phyloP scores from a whole-genome alignment of 75 land plant genomes.

The Selaginella tamariscina region DNA sequence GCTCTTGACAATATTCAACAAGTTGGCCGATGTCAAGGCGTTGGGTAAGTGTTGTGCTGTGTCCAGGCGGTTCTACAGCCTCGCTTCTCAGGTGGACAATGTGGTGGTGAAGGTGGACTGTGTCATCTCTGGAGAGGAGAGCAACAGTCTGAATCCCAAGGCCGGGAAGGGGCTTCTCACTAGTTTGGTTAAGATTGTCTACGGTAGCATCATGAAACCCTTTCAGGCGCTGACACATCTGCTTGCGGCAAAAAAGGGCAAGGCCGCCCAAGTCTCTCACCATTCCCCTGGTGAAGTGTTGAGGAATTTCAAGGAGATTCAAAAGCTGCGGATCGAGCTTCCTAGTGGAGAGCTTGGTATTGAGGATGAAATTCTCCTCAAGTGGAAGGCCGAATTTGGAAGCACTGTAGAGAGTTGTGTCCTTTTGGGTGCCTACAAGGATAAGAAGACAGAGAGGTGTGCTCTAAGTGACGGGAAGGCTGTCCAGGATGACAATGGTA shows the following conservation, averaged over 20 bases:
- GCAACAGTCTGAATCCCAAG: not conserved
- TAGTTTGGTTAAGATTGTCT: not conserved
- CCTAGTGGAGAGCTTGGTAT: constrained; percentile 4
- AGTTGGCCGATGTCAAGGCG: constrained; percentile 6
- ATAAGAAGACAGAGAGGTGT: not conserved
- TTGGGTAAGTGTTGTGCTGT: constrained; percentile 1
- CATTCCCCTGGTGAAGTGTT: constrained; percentile 12
- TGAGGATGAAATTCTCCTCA: not conserved
- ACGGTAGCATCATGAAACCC: not conserved
- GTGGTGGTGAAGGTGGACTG: constrained; percentile 6
- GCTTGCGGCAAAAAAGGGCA: not conserved
- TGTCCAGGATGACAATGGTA: constrained; percentile 1
- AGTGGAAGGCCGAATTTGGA: constrained; percentile 12
- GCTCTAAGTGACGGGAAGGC: not conserved
- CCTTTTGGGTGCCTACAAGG: not conserved
- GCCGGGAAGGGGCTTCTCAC: not conserved
- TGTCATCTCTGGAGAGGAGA: constrained; percentile 5
- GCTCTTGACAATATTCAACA: not conserved
- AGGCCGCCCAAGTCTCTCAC: not conserved
- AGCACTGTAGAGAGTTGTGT: not conserved
- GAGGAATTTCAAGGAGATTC: constrained; percentile 12
- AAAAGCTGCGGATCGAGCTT: constrained; percentile 5
- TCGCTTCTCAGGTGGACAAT: constrained; percentile 2
- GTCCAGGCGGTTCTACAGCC: constrained; percentile 5
- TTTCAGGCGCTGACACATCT: not conserved